Base-by-base conservation (phyloP, 257 asterid species). In the Jacaranda mimosifolia region DNA sequence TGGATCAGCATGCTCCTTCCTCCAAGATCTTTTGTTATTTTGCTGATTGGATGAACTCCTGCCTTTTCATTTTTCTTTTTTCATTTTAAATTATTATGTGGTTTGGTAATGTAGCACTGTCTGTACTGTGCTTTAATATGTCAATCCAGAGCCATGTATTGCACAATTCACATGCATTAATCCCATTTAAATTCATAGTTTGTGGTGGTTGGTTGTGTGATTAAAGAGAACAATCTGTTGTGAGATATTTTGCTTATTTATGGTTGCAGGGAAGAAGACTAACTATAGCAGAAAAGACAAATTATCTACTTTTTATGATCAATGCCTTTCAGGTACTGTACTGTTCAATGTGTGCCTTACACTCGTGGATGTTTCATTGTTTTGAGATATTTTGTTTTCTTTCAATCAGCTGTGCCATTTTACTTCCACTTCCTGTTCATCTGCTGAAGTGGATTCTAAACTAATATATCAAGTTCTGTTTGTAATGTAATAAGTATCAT, bases 241-340 rank as follows among this genome's bases (percentile, higher is more conserved):
- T 13, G 53, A 60, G 11, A 18, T 38, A 6, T 65, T 26, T 63
- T 83, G 58, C 76, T 81, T 64, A 49, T 49, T 36, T 49, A 68
- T 82, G 80, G 64, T 74, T 89, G 93, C 97, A 93, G 99, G 99
- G 90, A 66, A 96, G 97, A 91, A 82, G 86, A 79, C 85, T 90
- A 67, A 89, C 89, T 62, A 85, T 91, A 66, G 89, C 99, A 17
- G 99, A 96, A 85, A 96, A 96, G 95, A 96, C 91, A 17, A 93
- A 91, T 85, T 96, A 96, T 85, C 90, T 93, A 46, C 98, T 96
- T 77, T 90, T 96, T 79, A 93, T 93, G 99, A 96, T 96, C 84
- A 93, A 96, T 86, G 93, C 96, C 52, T 96, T 96, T 82, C 99
- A 96, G 99, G 99, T 95, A 87, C 62, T 52, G 53, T 63, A 43